Conservation (phyloP, 345 rosid genomes). For the Euphorbia tirucalli region DNA sequence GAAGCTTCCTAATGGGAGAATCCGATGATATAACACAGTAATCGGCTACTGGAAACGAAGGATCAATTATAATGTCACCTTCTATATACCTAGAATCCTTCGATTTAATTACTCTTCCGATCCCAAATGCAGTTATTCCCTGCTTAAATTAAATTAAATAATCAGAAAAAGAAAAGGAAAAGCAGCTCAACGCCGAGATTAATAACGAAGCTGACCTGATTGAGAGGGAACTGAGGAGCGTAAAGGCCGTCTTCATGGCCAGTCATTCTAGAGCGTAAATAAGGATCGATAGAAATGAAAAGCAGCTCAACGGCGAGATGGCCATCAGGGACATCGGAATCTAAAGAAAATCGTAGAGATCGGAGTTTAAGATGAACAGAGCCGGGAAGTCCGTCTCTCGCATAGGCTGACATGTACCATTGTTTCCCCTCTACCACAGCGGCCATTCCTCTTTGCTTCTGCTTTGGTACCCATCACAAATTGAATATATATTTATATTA, state of each 20-base stretch:
- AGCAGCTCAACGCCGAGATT: not conserved
- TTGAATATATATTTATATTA: no score
- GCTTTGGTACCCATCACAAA: not conserved
- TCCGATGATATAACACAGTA: slow-evolving; percentile 30
- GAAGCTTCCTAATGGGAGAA: slow-evolving; percentile 20
- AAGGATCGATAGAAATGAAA: slow-evolving; percentile 45
- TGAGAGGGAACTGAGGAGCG: slow-evolving; percentile 25
- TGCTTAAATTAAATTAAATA: slow-evolving; percentile 9
- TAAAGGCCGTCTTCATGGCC: slow-evolving; percentile 39
- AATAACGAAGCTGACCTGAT: slow-evolving; percentile 22
- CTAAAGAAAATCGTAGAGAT: slow-evolving; percentile 8
- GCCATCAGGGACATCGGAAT: slow-evolving; percentile 29
- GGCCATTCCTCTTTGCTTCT: no score
- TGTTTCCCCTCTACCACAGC: slow-evolving; percentile 30
- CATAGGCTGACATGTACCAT: slow-evolving; percentile 41
- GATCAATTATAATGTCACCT: slow-evolving; percentile 29
- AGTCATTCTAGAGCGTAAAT: slow-evolving; percentile 30
- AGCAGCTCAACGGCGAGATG: slow-evolving; percentile 35
- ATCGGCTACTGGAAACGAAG: slow-evolving; percentile 30
- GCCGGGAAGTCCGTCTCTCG: slow-evolving; percentile 38
- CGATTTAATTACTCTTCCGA: slow-evolving; percentile 39
- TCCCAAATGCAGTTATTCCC: slow-evolving; percentile 28
- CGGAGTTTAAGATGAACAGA: slow-evolving; percentile 43
- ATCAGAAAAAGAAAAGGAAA: no score
- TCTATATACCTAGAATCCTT: slow-evolving; percentile 23